Evolutionary conservation across 495 filamentous ascomycete genomes (phyloP), one percentile per base, ranked within the genome.

Genomic region (Sphaerosporella brunnea): DNA sequence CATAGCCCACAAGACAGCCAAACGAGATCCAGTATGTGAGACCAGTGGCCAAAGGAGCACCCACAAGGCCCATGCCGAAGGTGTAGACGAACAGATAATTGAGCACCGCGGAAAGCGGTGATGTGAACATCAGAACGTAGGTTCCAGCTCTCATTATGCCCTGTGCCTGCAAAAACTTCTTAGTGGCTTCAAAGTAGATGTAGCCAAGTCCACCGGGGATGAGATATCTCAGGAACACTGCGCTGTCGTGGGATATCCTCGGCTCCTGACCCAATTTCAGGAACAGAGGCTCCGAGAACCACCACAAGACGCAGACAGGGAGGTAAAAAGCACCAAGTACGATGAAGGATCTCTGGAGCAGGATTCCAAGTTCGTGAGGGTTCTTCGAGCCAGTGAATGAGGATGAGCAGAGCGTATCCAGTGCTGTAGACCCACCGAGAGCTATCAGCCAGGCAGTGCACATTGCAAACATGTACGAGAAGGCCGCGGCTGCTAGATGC

Each of bases 401-500:
- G 15, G 79, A 80, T 0, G 84, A 88, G 10, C 81, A 83, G 10
- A 94, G 68, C 0, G 86, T 94, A 63, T 94, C 86, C 25, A 94
- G 67, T 1, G 86, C 86, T 1, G 84, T 95, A 1, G 85, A 88
- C 4, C 87, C 87, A n/a, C 87, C 87, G 2, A 95, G 68, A 0
- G 78, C 87, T 55, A 95, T 81, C 43, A 95, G 69, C 87, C 87
- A 93, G 1, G 73, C 87, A 1, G 83, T 88, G 9, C 82, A 75
- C 79, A 85, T 82, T 34, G 87, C 87, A 52, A 93, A 95, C 87
- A 93, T 87, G 64, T 88, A 84, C 0, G 80, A 80, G 63, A 93
- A 93, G 7, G 87, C 85, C 4, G 82, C 79, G 0, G 81, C 81
- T 1, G 86, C 80, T 7, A 95, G 67, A 16, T 84, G 75, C 60